Evolutionary conservation across 305 asterid genomes (phyloP).

Genomic region (Nicotiana rustica): DNA sequence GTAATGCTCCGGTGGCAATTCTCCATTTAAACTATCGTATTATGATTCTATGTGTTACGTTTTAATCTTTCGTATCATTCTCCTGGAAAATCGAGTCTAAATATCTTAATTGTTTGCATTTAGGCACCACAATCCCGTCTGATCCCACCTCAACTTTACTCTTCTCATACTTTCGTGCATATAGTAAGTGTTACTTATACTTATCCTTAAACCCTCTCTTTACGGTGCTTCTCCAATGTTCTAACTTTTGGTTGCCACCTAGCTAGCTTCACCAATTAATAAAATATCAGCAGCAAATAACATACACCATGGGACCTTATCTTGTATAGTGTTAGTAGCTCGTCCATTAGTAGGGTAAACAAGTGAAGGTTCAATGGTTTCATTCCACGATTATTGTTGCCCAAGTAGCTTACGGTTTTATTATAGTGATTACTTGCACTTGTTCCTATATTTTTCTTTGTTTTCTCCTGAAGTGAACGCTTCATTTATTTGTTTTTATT

Average conservation of each 20-base stretch:
- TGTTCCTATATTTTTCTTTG: not conserved
- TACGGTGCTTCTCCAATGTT: not conserved
- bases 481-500: not conserved
- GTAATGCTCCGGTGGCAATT: not conserved
- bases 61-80: not conserved
- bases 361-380: not conserved
- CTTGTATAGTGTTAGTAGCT: not conserved
- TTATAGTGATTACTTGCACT: conserved; percentile 11
- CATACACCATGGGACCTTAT: not conserved
- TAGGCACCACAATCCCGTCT: not conserved
- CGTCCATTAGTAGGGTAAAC: not conserved
- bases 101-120: not conserved
- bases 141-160: not conserved
- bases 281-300: not conserved
- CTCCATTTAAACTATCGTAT: not conserved
- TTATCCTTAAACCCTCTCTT: not conserved
- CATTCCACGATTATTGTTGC: not conserved
- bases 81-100: not conserved
- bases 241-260: not conserved
- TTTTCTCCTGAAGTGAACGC: not conserved
- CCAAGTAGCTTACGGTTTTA: not conserved
- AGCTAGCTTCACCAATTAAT: not conserved
- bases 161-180: not conserved
- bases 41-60: not conserved
- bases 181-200: not conserved